Evolutionary conservation across 1,284 basidiomycete species (phyloP).

Genomic region (Trametes sp.): DNA sequence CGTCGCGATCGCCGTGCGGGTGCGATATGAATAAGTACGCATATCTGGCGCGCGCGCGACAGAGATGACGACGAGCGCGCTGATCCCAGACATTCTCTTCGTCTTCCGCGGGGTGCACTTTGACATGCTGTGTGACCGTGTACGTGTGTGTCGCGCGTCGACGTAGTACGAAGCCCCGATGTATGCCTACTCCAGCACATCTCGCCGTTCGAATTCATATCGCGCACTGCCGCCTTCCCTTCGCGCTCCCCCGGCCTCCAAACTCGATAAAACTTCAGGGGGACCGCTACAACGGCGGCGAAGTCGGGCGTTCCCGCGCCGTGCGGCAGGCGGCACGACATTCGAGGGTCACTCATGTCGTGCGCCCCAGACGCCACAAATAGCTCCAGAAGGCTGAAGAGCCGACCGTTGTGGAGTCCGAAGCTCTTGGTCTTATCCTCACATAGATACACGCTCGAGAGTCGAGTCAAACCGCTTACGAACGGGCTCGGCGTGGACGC

Average conservation of each 20-base stretch:
- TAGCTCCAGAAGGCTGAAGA: not conserved
- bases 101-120: not conserved
- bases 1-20: not conserved
- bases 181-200: not conserved
- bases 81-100: not conserved
- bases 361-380: not conserved
- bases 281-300: not conserved
- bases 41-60: not conserved
- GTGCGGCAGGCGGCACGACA: not conserved
- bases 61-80: not conserved
- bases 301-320: not conserved
- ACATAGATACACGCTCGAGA: too few relatives aligned
- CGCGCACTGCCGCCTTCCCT: not conserved
- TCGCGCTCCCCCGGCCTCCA: not conserved
- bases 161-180: not conserved
- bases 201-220: not conserved
- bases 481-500: too few relatives aligned
- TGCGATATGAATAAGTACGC: not conserved
- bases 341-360: not conserved
- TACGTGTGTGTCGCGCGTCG: not conserved
- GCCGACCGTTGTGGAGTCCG: conserved; percentile 1
- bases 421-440: too few relatives aligned
- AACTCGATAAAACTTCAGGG: too few relatives aligned
- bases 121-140: not conserved
- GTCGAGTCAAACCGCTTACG: not conserved